Percentiles rank a stretch among this genome's conserved stretches.
Conservation (phyloP, 2,329 filamentous ascomycete species). For the Amesomyces nigricolor region DNA sequence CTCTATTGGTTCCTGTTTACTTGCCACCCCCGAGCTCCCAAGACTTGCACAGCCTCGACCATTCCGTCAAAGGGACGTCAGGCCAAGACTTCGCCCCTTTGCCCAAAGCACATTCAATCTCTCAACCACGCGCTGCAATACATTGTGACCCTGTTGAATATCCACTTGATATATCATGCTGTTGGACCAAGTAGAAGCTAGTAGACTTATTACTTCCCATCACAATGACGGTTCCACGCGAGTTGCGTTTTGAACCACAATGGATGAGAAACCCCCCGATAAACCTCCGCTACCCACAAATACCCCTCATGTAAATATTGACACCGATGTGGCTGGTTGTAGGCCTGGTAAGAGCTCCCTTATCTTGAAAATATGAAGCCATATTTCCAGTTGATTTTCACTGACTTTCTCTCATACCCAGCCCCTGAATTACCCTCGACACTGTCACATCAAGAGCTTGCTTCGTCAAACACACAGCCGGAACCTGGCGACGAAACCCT, state of each 20-base stretch:
- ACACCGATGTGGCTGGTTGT: background rate
- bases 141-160: too few species aligned
- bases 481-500: too few species aligned
- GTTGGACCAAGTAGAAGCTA: background rate
- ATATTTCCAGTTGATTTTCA: too few species aligned
- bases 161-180: too few species aligned
- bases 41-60: background rate
- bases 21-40: background rate
- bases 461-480: too few species aligned
- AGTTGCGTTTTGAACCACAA: background rate
- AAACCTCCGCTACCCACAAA: background rate
- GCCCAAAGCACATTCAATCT: background rate
- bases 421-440: slow-evolving; percentile 35
- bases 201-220: background rate
- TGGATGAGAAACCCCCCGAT: background rate
- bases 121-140: too few species aligned
- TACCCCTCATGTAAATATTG: background rate
- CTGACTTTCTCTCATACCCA: background rate
- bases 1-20: too few species aligned
- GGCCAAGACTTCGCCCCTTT: background rate
- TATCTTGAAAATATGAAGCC: background rate
- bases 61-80: slow-evolving; percentile 11
- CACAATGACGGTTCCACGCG: too few species aligned
- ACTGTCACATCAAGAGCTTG: too few species aligned
- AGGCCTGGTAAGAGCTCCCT: background rate